phyloP scores from a whole-genome alignment of 257 asterid genomes.

The Solanum dulcamara region DNA sequence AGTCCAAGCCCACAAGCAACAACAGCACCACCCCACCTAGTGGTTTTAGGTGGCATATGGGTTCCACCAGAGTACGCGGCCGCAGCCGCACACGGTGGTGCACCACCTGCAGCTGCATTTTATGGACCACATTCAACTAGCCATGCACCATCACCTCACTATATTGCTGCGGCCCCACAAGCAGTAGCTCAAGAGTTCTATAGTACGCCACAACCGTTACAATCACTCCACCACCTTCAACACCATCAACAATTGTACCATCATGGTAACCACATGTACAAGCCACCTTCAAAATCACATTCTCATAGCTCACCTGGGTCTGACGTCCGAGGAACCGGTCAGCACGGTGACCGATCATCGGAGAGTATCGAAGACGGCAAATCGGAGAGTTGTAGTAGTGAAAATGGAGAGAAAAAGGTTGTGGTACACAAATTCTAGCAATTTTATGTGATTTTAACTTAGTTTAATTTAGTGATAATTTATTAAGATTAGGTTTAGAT shows the following conservation, averaged over 20 bases:
- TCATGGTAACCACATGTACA: constrained; percentile 51
- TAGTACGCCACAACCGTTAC: constrained; percentile 31
- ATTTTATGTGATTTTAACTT: neutral
- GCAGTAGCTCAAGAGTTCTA: constrained; percentile 42
- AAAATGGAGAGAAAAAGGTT: constrained; percentile 37
- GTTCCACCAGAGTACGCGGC: constrained; percentile 79
- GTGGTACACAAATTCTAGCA: constrained; percentile 1
- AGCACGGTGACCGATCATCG: constrained; percentile 40
- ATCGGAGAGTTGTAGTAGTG: constrained; percentile 72
- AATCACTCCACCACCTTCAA: constrained; percentile 22
- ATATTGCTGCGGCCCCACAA: constrained; percentile 28
- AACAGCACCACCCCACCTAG: constrained; percentile 54
- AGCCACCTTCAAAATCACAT: constrained; percentile 24
- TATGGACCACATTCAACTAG: constrained; percentile 53
- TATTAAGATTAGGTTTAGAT: neutral
- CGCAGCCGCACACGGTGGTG: constrained; percentile 57
- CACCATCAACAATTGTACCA: constrained; percentile 48
- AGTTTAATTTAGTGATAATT: neutral
- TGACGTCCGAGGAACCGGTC: constrained; percentile 26
- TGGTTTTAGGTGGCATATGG: constrained; percentile 90
- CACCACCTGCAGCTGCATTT: constrained; percentile 32
- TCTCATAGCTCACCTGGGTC: constrained; percentile 52
- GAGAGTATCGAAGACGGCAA: constrained; percentile 86
- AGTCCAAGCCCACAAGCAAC: constrained; percentile 78
- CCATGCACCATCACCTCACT: constrained; percentile 28